Percentiles rank a stretch among this genome's conserved stretches.
Conservation (phyloP, 2,329 filamentous ascomycete genomes). For the Fusarium fracticaudum region DNA sequence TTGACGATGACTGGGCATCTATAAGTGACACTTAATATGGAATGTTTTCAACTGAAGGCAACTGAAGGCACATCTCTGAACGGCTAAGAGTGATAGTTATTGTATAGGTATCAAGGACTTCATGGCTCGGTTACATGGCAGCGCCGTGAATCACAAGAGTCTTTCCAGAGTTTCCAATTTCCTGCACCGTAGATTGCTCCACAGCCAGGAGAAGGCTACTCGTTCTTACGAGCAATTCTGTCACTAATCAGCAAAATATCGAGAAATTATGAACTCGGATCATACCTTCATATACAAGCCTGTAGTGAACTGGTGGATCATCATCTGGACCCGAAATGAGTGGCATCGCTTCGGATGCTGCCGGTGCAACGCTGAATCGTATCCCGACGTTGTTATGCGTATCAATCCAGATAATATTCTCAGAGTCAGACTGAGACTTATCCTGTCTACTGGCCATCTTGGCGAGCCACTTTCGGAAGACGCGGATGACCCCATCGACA, state of each 20-base stretch:
- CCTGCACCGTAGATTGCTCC: constrained; percentile 71
- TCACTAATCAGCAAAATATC: constrained; percentile 17
- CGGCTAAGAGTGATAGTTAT: too few species aligned
- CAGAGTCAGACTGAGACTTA: background rate
- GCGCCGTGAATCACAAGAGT: constrained; percentile 70
- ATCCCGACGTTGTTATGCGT: constrained; percentile 71
- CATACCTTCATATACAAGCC: constrained; percentile 77
- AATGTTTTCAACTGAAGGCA: background rate
- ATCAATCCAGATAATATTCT: constrained; percentile 74
- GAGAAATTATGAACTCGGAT: background rate
- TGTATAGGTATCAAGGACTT: too few species aligned
- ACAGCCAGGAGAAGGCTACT: constrained; percentile 70
- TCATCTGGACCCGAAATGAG: constrained; percentile 68
- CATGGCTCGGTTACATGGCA: constrained; percentile 6
- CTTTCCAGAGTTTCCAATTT: constrained; percentile 69
- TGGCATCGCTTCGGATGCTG: constrained; percentile 55
- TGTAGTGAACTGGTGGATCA: constrained; percentile 74
- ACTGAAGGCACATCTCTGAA: background rate
- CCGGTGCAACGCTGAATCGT: constrained; percentile 66
- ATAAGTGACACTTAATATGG: background rate
- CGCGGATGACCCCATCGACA: constrained; percentile 72
- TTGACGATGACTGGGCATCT: background rate
- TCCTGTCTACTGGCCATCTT: constrained; percentile 45
- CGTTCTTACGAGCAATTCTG: constrained; percentile 74
- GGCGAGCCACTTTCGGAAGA: constrained; percentile 78